These are phyloP conservation scores for Lyophyllum atratum DNA, from an alignment of 768 basidiomycete genomes.

Conservation along the genomic window DNA sequence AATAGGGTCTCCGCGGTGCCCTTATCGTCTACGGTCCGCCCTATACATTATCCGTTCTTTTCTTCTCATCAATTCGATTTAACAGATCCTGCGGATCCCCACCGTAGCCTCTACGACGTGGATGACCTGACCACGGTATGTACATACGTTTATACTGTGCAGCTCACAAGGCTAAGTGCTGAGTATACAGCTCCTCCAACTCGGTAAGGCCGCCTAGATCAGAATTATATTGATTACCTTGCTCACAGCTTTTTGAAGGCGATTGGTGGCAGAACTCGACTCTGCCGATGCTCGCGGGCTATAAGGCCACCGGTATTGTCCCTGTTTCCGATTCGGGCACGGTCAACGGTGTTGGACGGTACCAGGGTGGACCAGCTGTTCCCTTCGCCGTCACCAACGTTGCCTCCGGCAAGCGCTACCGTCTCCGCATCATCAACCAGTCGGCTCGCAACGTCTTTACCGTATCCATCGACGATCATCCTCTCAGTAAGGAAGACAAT, in stretches of 20 bases:
- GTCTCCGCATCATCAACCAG: slow-evolving; percentile 46
- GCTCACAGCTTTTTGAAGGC: slow-evolving; percentile 30
- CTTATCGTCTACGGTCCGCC: slow-evolving; percentile 34
- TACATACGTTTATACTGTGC: neutral
- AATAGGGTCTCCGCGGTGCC: slow-evolving; percentile 32
- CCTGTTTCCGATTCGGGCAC: slow-evolving; percentile 39
- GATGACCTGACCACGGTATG: slow-evolving; percentile 16
- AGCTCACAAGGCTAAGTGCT: neutral
- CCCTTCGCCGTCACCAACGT: slow-evolving; percentile 41
- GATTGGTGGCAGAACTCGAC: slow-evolving; percentile 44
- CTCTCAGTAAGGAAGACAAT: slow-evolving; percentile 18
- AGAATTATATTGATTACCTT: slow-evolving; percentile 15
- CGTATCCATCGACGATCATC: slow-evolving; percentile 33
- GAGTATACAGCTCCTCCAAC: slow-evolving; percentile 15
- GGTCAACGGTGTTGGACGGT: slow-evolving; percentile 47
- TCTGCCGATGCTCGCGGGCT: slow-evolving; percentile 25
- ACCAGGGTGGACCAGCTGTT: slow-evolving; percentile 34
- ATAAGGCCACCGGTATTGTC: slow-evolving; percentile 26
- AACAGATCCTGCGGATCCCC: slow-evolving; percentile 16
- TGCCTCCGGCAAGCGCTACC: slow-evolving; percentile 38
- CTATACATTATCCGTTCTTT: neutral
- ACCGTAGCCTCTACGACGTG: slow-evolving; percentile 14
- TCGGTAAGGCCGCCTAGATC: slow-evolving; percentile 5
- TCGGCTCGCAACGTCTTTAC: slow-evolving; percentile 42
- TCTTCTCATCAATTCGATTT: neutral